Base-by-base conservation (phyloP, 2,329 filamentous ascomycete genomes). In the Fusarium hostae region DNA sequence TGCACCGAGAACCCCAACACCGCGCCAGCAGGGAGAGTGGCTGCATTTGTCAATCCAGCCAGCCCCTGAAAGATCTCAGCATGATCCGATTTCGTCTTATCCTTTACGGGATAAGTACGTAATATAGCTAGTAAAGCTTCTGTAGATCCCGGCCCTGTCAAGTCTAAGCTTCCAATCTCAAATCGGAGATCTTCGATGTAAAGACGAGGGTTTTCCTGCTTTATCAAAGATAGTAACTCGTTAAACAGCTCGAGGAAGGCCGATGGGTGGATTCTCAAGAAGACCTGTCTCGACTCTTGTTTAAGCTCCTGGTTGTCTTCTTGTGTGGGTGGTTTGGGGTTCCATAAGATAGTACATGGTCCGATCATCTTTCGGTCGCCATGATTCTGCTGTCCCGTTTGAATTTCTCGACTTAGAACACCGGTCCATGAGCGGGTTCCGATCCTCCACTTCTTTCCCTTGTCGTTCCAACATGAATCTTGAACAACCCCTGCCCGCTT, bases 221-320 rank as follows among this genome's bases (percentile, higher is more conserved):
- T 91, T 22, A 84, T 84, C 3, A 90, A 79, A 5, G 84, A 83
- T 20, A 90, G 75, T 4, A 94, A 79, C 66, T 91, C 86, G 26
- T 89, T 84, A 84, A 93, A 94, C 0, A 91, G 79, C 73, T 92
- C 88, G 3, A 90, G 81, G 75, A 94, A 95, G 10, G 92, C 91
- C 24, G 94, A 91, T 4, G 96, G 96, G 79, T 98, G 95, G 3
- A 95, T 83, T 59, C 95, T 87, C 56, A 98, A 81, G 61, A 95
- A 89, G 2, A 93, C 78, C 20, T 86, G 84, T 79, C 81, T 75
- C 41, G 79, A 78, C 0, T 28, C 32, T 67, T 77, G 79, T 41
- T 64, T 76, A 3, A 70, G 61, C 13, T 78, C 66, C 11, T 65
- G 57, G 3, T 63, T 63, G 8, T 80, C 71, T 68, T 77, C 34